phyloP scores from a whole-genome alignment of 2,329 filamentous ascomycete genomes.

The Juglanconis oblonga region DNA sequence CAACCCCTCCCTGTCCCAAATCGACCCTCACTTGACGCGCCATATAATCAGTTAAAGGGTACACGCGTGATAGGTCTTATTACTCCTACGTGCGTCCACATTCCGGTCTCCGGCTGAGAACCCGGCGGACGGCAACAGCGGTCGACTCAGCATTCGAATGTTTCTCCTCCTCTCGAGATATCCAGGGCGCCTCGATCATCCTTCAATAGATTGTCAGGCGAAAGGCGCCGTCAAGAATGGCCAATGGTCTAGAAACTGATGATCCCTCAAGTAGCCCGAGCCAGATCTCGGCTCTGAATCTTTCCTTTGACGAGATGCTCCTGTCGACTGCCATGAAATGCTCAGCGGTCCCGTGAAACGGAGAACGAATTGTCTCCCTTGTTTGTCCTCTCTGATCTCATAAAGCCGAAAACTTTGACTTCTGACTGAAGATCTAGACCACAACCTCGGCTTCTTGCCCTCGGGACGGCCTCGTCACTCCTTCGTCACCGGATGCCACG shows the following conservation, averaged over 20 bases:
- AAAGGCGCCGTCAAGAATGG: background rate
- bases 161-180: background rate
- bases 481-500: conserved; percentile 2
- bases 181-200: background rate
- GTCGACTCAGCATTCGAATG: conserved; percentile 9
- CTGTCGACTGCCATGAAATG: background rate
- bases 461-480: conserved; percentile 10
- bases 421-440: conserved; percentile 3
- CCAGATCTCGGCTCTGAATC: background rate
- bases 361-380: background rate
- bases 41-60: conserved; percentile 15
- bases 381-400: conserved; percentile 6
- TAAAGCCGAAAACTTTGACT: conserved; percentile 9
- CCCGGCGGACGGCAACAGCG: background rate
- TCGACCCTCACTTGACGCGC: background rate
- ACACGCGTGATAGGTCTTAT: conserved; percentile 4
- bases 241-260: conserved; percentile 2
- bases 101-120: conserved; percentile 5
- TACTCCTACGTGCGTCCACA: conserved; percentile 2
- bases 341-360: background rate
- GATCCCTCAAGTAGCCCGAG: conserved; percentile 11
- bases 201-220: background rate
- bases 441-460: background rate
- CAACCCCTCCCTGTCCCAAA: background rate
- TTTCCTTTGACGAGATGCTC: conserved; percentile 3